A percentile compares a stretch with the other conserved stretches of the same genome.
Evolutionary conservation across 495 filamentous ascomycete genomes (phyloP).

Genomic region (Astrothelium macrocarpum): DNA sequence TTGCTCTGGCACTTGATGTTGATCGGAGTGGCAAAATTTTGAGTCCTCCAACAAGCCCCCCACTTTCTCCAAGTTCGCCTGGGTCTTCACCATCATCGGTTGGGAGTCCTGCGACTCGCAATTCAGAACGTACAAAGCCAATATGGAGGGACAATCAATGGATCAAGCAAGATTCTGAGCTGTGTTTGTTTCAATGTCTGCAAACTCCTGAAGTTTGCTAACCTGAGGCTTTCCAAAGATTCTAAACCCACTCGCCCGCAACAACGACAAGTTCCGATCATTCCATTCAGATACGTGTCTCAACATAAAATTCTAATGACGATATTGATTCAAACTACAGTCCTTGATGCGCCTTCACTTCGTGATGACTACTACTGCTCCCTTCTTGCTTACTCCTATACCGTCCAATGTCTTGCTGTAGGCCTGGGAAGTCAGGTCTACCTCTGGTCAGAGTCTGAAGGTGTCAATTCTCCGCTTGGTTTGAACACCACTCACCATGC

Average conservation of each 20-base stretch:
- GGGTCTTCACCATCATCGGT: not conserved
- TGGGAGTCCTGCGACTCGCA: constrained; percentile 20
- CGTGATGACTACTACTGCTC: constrained; percentile 96
- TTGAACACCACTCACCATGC: constrained; percentile 19
- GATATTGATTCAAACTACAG: constrained; percentile 33
- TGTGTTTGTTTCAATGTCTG: constrained; percentile 16
- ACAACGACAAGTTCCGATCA: constrained; percentile 43
- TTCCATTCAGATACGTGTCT: constrained; percentile 63
- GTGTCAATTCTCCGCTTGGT: constrained; percentile 26
- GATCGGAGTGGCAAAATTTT: constrained; percentile 57
- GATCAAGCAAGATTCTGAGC: constrained; percentile 41
- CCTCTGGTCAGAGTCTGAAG: constrained; percentile 72
- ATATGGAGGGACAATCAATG: constrained; percentile 32
- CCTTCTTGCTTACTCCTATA: constrained; percentile 71
- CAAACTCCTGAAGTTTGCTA: constrained; percentile 10
- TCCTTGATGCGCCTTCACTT: constrained; percentile 78
- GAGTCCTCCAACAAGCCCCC: constrained; percentile 16
- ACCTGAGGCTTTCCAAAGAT: constrained; percentile 13
- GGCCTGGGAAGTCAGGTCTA: constrained; percentile 76
- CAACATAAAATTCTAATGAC: not conserved
- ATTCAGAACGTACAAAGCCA: constrained; percentile 12
- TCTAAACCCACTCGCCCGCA: not conserved
- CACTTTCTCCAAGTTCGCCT: constrained; percentile 12
- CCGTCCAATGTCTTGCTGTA: constrained; percentile 67
- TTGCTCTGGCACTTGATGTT: constrained; percentile 78